Percentiles rank a stretch among this genome's conserved stretches.
These are phyloP conservation scores for Kondoa subrosea DNA, from an alignment of 768 basidiomycete genomes.

Conservation along the genomic window DNA sequence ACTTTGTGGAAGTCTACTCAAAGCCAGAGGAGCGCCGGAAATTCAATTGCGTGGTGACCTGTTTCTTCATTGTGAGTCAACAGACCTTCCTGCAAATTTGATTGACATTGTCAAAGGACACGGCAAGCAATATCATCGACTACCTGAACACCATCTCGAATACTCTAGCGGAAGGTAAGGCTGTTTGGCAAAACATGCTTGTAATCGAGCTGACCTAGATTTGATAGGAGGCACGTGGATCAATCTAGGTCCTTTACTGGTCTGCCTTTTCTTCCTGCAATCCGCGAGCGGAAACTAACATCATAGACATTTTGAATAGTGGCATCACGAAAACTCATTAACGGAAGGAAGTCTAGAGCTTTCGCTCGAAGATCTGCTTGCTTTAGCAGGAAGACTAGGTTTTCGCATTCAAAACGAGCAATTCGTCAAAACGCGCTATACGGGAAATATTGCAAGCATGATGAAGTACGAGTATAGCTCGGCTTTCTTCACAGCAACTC, in stretches of 20 bases:
- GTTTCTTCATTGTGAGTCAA: slow-evolving; percentile 62
- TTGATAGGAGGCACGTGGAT: slow-evolving; percentile 5
- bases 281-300: slow-evolving; percentile 12
- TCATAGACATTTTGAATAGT: slow-evolving; percentile 10
- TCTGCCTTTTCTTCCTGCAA: too few relatives aligned
- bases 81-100: neutral
- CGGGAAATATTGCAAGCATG: slow-evolving; percentile 5
- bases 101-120: slow-evolving; percentile 39
- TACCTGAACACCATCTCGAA: slow-evolving; percentile 59
- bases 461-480: slow-evolving; percentile 3
- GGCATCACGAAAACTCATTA: slow-evolving; percentile 7
- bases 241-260: slow-evolving; percentile 17
- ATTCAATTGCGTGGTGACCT: slow-evolving; percentile 83
- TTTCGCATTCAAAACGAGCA: slow-evolving; percentile 11
- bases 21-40: slow-evolving; percentile 34
- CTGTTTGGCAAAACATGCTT: neutral
- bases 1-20: slow-evolving; percentile 18
- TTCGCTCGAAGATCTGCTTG: slow-evolving; percentile 5
- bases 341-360: slow-evolving; percentile 7
- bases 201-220: neutral
- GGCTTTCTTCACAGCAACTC: neutral
- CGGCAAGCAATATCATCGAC: slow-evolving; percentile 79
- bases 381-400: neutral
- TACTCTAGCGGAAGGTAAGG: too few relatives aligned
- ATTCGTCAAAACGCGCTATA: slow-evolving; percentile 14